These are phyloP conservation scores for Begonia loranthoides DNA, from an alignment of 306 rosid genomes.

Conservation along the genomic window DNA sequence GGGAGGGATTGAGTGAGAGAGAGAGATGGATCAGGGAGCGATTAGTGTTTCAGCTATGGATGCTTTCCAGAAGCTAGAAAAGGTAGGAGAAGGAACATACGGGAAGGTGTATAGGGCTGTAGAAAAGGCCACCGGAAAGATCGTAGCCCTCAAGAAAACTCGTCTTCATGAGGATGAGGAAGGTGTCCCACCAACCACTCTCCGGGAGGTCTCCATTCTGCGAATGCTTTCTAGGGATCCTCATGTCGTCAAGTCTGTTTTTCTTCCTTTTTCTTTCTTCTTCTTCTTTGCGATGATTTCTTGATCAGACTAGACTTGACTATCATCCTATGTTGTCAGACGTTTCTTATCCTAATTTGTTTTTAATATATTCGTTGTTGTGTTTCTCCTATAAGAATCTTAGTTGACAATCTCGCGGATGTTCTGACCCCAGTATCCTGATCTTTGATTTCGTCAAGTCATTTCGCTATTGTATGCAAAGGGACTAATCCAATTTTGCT, in stretches of 20 bases:
- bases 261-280: too few relatives aligned
- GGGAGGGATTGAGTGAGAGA: neutral
- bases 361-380: too few relatives aligned
- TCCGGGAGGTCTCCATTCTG: slow-evolving; percentile 82
- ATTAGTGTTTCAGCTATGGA: slow-evolving; percentile 56
- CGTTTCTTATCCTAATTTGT: too few relatives aligned
- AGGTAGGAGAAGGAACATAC: slow-evolving; percentile 90
- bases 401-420: too few relatives aligned
- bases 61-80: slow-evolving; percentile 77
- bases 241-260: slow-evolving; percentile 51
- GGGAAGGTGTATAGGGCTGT: slow-evolving; percentile 84
- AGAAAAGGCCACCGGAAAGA: slow-evolving; percentile 74
- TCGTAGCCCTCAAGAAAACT: slow-evolving; percentile 88
- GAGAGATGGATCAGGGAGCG: slow-evolving; percentile 22
- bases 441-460: too few relatives aligned
- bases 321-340: too few relatives aligned
- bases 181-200: slow-evolving; percentile 97
- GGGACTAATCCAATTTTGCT: too few relatives aligned
- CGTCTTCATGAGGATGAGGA: slow-evolving; percentile 96
- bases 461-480: too few relatives aligned
- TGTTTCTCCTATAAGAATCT: too few relatives aligned
- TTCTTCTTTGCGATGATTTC: too few relatives aligned
- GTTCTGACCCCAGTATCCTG: too few relatives aligned
- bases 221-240: slow-evolving; percentile 96
- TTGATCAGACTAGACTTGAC: too few relatives aligned